Base-by-base conservation (phyloP, 2,329 filamentous ascomycete species). In the Byssoonygena ceratinophila region DNA sequence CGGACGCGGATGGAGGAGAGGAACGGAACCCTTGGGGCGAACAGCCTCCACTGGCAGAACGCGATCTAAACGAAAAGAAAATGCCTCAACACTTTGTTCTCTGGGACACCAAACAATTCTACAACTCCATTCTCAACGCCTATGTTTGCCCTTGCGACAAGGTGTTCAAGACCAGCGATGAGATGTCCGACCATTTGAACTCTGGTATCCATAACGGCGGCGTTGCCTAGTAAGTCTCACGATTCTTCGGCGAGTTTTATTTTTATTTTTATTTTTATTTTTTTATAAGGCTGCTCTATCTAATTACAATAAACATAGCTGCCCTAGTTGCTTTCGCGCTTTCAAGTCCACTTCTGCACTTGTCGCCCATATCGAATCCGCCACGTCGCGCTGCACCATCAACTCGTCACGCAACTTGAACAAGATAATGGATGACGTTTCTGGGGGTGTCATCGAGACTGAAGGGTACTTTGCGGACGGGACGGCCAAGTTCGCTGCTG, bases 331-430 rank as follows among this genome's bases (percentile, higher is more conserved):
- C 41, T 57, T 64, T 45, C 68, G 65, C 34, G 44, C 58, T 23
- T 74, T 72, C 61, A 65, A 65, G 23, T 64, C 61, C 9, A 64
- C 62, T 0, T 55, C 66, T 0, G 69, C 68, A 0, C 60, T 73
- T 3, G 60, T 72, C n/a, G 64, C 66, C 0, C 72, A 74, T 52
- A 66, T 65, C 52, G 71, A 74, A 55, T 64, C 64, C 1, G 58
- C 60, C 1, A 68, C 58, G 11, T 60, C 58, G 23, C 63, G 64
- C 18, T 73, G 71, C 59, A 57, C 59, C 6, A 62, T 72, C 34
- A 63, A 59, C 27, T 55, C 64, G 1, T 60, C 58, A 18, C 41
- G 51, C 2, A 57, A 61, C 7, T 70, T 66, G 46, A 64, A 61
- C 2, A 61, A 67, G 47, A 59, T 68, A 0, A 60, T 74, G 27